Evolutionary conservation across 805 yeast genomes (phyloP).

Genomic region (Pichia paraexigua): DNA sequence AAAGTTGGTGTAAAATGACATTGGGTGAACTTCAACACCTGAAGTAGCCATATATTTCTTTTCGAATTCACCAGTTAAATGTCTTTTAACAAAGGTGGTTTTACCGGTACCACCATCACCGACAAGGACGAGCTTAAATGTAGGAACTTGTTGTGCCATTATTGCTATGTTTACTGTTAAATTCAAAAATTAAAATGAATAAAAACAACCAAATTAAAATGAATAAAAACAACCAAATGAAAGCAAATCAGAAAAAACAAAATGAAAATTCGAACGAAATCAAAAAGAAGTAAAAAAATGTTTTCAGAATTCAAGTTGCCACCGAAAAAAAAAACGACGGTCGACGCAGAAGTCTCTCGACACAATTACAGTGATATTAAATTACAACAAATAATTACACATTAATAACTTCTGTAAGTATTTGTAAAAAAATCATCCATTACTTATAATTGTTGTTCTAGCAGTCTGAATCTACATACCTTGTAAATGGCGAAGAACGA

Average conservation of each 20-base stretch:
- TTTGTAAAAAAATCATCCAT: no score
- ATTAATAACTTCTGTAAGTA: no score
- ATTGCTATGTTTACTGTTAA: neutral
- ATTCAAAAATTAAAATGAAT: neutral
- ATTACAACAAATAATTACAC: no score
- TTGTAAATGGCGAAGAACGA: no score
- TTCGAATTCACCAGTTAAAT: conserved; percentile 98
- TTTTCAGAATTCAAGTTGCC: neutral
- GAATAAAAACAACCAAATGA: neutral
- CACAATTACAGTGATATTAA: no score
- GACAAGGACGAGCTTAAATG: conserved; percentile 96
- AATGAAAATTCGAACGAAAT: neutral
- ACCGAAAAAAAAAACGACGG: neutral
- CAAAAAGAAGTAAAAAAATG: neutral
- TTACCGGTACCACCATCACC: conserved; percentile 99
- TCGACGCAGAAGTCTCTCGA: neutral
- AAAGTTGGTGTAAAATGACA: conserved; percentile 94
- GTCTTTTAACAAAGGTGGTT: conserved; percentile 99
- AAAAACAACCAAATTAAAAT: neutral
- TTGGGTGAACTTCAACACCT: conserved; percentile 99
- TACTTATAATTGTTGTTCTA: no score
- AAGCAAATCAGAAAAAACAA: neutral
- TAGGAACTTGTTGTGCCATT: conserved; percentile 65
- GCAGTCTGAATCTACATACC: no score
- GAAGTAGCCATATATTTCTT: conserved; percentile 98